Percentiles rank a stretch among this genome's conserved stretches.
Conservation (phyloP, 2,329 filamentous ascomycete species). For the Ophiostoma ulmi region DNA sequence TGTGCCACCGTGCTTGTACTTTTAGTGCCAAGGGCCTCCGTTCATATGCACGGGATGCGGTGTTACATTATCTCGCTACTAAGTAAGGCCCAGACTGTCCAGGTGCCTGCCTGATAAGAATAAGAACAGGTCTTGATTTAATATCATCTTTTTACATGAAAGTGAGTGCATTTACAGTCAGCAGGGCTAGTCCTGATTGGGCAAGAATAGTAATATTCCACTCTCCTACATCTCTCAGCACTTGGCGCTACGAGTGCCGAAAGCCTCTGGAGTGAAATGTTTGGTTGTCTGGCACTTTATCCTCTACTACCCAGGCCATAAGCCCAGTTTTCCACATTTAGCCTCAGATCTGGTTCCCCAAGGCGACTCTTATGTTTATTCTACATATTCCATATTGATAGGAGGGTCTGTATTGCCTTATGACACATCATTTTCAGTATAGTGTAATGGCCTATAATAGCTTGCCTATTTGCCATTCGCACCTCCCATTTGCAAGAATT, state of each 20-base stretch:
- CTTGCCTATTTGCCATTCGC: not conserved
- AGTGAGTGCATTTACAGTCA: not conserved
- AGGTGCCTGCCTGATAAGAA: constrained; percentile 4
- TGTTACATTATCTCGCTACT: not conserved
- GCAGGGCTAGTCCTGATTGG: not conserved
- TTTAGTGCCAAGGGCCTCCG: not conserved
- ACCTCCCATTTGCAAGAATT: not conserved
- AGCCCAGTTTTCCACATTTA: not conserved
- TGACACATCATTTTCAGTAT: not conserved
- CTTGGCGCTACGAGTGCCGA: constrained; percentile 7
- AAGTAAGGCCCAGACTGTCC: not conserved
- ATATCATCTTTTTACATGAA: too few relatives aligned
- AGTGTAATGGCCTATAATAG: not conserved
- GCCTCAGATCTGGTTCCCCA: constrained; percentile 1
- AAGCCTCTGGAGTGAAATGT: not conserved
- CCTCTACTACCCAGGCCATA: not conserved
- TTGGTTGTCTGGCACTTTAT: not conserved
- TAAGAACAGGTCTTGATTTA: not conserved
- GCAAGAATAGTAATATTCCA: not conserved
- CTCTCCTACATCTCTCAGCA: not conserved
- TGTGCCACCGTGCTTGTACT: not conserved
- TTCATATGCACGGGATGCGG: constrained; percentile 1
- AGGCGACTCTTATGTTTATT: constrained; percentile 4
- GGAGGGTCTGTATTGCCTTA: not conserved
- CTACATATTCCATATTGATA: not conserved